Base-by-base conservation (phyloP, 2,329 filamentous ascomycete species). In the Dendrostoma leiphaemia region DNA sequence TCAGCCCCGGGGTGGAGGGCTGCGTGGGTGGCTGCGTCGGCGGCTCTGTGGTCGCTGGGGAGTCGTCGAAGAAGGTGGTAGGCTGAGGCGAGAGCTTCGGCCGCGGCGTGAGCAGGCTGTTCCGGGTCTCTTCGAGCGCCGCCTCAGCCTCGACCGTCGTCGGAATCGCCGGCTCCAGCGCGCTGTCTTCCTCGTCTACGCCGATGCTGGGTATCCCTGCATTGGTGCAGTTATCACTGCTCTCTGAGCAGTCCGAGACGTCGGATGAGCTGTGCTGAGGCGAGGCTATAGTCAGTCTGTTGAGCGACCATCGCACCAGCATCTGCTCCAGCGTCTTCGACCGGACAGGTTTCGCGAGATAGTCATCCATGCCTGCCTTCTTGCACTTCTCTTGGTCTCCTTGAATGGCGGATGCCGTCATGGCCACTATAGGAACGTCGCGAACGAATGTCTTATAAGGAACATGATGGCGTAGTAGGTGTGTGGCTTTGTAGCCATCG, bases 401-500 rank as follows among this genome's bases (percentile, higher is more conserved):
- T 47, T 79, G 78, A 17, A 83, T 67, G 0, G 81, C 80, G 56
- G 82, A 80, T 0, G 79, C 79, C 1, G 79, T 82, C 69, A 82
- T 75, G 13, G 79, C 80, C 19, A 83, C 73, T 35, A 82, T 80
- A 0, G 79, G 79, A 2, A 76, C 84, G 40, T 84, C 75, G 51
- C 78, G 75, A 4, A 83, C 74, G 49, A 81, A 78, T 2, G 73
- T 63, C 37, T 79, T 84, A 69, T 88, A 91, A 0, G 86, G 84
- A 2, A 78, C 65, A 60, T 89, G 83, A 52, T 88, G 85, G 15
- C 88, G 79, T 43, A 93, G 78, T 9, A 88, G 77, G 61, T 90
- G 87, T 0, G 89, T 92, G 38, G 88, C 88, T 54, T 83, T 82
- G 67, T 92, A 92, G 1, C 89, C 89, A 63, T 92, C 89, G 58